Evolutionary conservation across 2,329 filamentous ascomycete species (phyloP).

Genomic region (Fusarium sp.): DNA sequence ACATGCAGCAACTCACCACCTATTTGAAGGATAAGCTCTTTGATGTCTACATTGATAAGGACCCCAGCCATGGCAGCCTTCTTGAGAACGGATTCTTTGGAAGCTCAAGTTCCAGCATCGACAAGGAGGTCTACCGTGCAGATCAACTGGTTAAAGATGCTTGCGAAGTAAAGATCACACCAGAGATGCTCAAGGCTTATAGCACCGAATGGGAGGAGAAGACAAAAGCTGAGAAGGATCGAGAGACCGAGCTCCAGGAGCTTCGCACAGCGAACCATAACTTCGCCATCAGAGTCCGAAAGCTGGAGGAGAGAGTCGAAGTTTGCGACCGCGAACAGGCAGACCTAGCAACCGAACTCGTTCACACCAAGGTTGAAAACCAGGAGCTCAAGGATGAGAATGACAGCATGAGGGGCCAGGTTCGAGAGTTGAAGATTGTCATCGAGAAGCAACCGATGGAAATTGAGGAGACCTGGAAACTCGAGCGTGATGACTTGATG

Average conservation of each 20-base stretch:
- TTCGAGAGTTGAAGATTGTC: constrained; percentile 85
- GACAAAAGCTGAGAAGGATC: constrained; percentile 83
- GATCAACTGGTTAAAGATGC: constrained; percentile 95
- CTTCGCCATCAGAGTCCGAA: constrained; percentile 83
- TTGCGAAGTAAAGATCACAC: constrained; percentile 87
- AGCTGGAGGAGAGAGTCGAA: constrained; percentile 89
- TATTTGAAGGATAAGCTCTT: constrained; percentile 96
- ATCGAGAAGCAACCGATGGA: constrained; percentile 92
- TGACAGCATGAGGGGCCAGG: constrained; percentile 87
- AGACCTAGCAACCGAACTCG: constrained; percentile 89
- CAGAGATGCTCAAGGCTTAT: constrained; percentile 86
- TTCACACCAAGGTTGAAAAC: constrained; percentile 93
- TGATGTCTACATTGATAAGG: constrained; percentile 96
- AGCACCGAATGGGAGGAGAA: constrained; percentile 94
- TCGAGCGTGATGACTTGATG: constrained; percentile 93
- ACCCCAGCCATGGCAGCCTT: constrained; percentile 92
- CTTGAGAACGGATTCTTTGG: constrained; percentile 98
- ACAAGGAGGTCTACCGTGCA: constrained; percentile 96
- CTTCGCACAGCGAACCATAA: constrained; percentile 77
- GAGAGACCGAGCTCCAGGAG: constrained; percentile 84
- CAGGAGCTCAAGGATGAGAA: constrained; percentile 91
- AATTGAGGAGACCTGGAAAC: constrained; percentile 84
- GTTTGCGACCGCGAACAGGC: constrained; percentile 93
- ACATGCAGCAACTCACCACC: constrained; percentile 90
- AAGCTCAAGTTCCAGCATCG: constrained; percentile 86